These are phyloP conservation scores for Boletales sp. DNA, from an alignment of 768 basidiomycete genomes.

Conservation along the genomic window DNA sequence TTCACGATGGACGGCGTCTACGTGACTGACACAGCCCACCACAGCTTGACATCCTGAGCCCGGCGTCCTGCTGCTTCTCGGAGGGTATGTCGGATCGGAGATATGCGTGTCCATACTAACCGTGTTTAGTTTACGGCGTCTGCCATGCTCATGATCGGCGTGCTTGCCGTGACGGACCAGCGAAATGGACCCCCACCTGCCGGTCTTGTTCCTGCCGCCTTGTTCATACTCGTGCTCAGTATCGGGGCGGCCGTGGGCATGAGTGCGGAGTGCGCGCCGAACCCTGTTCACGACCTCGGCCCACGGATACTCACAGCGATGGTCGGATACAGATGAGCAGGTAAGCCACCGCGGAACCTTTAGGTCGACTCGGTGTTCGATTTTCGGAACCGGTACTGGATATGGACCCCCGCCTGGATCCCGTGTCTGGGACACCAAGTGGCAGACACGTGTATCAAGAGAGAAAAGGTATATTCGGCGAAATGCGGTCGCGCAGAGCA, in stretches of 20 bases:
- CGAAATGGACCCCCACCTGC: too few relatives aligned
- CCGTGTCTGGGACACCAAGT: too few relatives aligned
- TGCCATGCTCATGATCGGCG: constrained; percentile 46
- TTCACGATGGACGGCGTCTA: not conserved
- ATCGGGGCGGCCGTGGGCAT: constrained; percentile 54
- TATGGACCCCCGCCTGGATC: too few relatives aligned
- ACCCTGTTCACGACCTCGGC: constrained; percentile 41
- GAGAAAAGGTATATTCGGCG: too few relatives aligned
- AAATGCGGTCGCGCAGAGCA: too few relatives aligned
- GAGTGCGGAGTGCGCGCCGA: constrained; percentile 60
- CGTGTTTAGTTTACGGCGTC: constrained; percentile 48
- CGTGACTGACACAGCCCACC: not conserved
- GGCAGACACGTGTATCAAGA: too few relatives aligned
- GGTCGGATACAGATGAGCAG: constrained; percentile 53
- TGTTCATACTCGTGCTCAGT: constrained; percentile 55
- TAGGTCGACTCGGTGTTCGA: too few relatives aligned
- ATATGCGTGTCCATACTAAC: not conserved
- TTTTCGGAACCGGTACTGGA: too few relatives aligned
- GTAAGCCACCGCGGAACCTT: constrained; percentile 5
- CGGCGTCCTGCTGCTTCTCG: constrained; percentile 41
- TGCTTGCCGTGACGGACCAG: constrained; percentile 45
- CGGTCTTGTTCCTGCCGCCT: constrained; percentile 43
- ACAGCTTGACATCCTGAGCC: constrained; percentile 35
- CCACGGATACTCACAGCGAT: constrained; percentile 62
- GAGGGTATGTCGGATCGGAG: constrained; percentile 27